Conservation (phyloP, 2,329 filamentous ascomycete genomes). For the Fusarium hostae region DNA sequence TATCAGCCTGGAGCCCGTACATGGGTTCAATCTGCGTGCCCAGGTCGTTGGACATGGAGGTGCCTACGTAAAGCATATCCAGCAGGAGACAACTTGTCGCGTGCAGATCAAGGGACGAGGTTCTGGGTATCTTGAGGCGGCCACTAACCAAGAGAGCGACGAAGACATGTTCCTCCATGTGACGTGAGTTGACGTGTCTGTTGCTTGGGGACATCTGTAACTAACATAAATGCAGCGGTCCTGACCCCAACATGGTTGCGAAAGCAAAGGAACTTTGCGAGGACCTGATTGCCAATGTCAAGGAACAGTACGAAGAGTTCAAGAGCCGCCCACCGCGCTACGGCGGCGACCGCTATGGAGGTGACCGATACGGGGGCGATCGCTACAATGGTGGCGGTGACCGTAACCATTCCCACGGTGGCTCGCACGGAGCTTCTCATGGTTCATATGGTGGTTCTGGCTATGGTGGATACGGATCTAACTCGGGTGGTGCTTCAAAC, state of each 20-base stretch:
- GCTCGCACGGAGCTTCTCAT: conserved; percentile 43
- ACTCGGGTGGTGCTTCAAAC: conserved; percentile 48
- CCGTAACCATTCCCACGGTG: conserved; percentile 48
- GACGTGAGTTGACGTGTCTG: conserved; percentile 68
- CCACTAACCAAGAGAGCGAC: conserved; percentile 90
- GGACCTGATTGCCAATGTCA: conserved; percentile 87
- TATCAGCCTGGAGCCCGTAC: conserved; percentile 88
- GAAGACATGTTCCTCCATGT: conserved; percentile 98
- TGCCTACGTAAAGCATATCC: conserved; percentile 97
- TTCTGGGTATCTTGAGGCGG: conserved; percentile 91
- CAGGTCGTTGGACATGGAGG: conserved; percentile 96
- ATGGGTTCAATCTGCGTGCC: conserved; percentile 94
- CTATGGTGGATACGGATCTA: conserved; percentile 44
- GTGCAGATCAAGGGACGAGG: conserved; percentile 98
- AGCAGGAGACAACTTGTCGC: conserved; percentile 92
- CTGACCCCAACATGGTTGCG: conserved; percentile 86
- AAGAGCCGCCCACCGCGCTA: conserved; percentile 81
- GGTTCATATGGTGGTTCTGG: conserved; percentile 47
- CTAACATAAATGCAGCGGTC: conserved; percentile 71
- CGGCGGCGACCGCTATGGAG: conserved; percentile 52
- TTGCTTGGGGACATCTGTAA: neutral
- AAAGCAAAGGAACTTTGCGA: conserved; percentile 89
- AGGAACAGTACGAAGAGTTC: conserved; percentile 89
- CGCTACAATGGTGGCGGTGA: conserved; percentile 51
- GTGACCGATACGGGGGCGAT: conserved; percentile 59